Conservation (phyloP, 2,329 filamentous ascomycete genomes). For the Laburnicola sp. region DNA sequence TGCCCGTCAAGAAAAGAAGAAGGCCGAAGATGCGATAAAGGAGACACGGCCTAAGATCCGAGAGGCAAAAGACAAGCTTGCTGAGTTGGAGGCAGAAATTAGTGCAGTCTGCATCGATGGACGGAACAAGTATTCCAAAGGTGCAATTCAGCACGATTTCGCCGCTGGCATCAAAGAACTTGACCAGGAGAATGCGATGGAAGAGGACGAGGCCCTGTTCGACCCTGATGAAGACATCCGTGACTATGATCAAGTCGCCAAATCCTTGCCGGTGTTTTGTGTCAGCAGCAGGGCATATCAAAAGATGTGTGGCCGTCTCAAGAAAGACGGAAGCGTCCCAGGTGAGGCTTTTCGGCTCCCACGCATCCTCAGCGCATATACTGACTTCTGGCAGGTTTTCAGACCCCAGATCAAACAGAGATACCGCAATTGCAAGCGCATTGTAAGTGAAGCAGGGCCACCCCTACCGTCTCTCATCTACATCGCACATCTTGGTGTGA, state of each 20-base stretch:
- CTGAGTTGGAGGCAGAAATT: conserved; percentile 39
- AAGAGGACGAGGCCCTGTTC: conserved; percentile 59
- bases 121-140: conserved; percentile 60
- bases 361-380: no score
- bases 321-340: conserved; percentile 55
- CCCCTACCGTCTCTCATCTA: no score
- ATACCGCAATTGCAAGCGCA: conserved; percentile 63
- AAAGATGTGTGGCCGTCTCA: conserved; percentile 59
- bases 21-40: conserved; percentile 37
- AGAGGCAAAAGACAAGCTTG: conserved; percentile 33
- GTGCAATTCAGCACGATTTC: conserved; percentile 61
- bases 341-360: no score
- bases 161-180: conserved; percentile 63
- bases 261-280: conserved; percentile 64
- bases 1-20: conserved; percentile 36
- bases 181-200: conserved; percentile 58
- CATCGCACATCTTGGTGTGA: no score
- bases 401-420: conserved; percentile 58
- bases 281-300: conserved; percentile 66
- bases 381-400: conserved; percentile 51
- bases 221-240: conserved; percentile 58
- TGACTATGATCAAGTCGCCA: conserved; percentile 62
- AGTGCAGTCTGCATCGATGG: conserved; percentile 55
- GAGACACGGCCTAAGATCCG: conserved; percentile 33
- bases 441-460: conserved; percentile 37